Conservation (phyloP, 2,329 filamentous ascomycete genomes). For the Colletotrichum somersetense region DNA sequence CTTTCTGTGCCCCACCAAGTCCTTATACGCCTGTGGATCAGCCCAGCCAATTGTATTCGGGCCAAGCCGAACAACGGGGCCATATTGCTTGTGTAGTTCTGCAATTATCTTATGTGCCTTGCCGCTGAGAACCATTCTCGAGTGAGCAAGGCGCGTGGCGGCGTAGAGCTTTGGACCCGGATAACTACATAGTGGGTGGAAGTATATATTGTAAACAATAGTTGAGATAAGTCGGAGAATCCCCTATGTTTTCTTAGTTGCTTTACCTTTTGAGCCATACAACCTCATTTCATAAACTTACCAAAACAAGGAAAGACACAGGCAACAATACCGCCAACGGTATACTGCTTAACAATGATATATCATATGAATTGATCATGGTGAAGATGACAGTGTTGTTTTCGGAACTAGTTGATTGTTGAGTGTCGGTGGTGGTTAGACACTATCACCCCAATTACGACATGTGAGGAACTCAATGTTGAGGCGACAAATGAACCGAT, state of each 20-base stretch:
- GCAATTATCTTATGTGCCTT: slow-evolving; percentile 16
- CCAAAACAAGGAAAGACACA: slow-evolving; percentile 10
- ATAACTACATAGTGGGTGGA: slow-evolving; percentile 51
- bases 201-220: slow-evolving; percentile 49
- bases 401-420: no score
- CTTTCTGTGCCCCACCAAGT: slow-evolving; percentile 53
- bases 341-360: no score
- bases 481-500: no score
- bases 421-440: no score
- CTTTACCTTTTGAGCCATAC: no score
- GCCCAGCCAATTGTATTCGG: slow-evolving; percentile 57
- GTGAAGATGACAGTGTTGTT: no score
- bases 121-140: slow-evolving; percentile 12
- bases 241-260: not conserved
- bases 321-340: slow-evolving; percentile 12
- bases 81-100: slow-evolving; percentile 45
- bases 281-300: not conserved
- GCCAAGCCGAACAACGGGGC: slow-evolving; percentile 54
- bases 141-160: slow-evolving; percentile 17
- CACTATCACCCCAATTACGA: no score
- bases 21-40: slow-evolving; percentile 53
- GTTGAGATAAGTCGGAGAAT: slow-evolving; percentile 11
- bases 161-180: slow-evolving; percentile 47
- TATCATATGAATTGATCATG: no score
- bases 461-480: no score